phyloP scores from a whole-genome alignment of 1,139 yeast genomes.

The Kazachstania sp. region DNA sequence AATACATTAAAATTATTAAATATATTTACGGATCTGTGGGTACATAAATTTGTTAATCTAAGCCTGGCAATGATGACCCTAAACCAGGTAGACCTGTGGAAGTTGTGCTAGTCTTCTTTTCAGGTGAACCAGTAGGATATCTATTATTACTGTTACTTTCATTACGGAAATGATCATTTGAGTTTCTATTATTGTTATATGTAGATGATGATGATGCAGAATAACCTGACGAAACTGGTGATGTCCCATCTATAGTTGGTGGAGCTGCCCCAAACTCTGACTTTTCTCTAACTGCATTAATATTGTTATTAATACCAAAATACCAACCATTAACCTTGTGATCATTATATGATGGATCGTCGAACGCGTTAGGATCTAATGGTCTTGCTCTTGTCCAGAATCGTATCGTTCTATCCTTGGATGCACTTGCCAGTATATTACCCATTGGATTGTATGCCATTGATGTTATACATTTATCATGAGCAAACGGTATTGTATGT shows the following conservation, averaged over 20 bases:
- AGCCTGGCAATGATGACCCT: constrained; percentile 1
- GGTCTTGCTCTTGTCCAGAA: constrained; percentile 95
- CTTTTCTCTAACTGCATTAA: constrained; percentile 42
- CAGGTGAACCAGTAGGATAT: background rate
- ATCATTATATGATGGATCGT: constrained; percentile 71
- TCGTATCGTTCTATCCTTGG: constrained; percentile 88
- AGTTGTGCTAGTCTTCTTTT: background rate
- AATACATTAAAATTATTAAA: background rate
- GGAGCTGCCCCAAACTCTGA: constrained; percentile 31
- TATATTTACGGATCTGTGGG: background rate
- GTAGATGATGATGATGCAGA: background rate
- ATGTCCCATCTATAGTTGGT: constrained; percentile 13
- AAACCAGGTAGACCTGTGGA: constrained; percentile 2
- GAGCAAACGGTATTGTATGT: constrained; percentile 81
- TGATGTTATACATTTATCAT: constrained; percentile 85
- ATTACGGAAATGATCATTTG: background rate
- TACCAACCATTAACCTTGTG: constrained; percentile 69
- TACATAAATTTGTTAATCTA: background rate
- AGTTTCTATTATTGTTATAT: background rate
- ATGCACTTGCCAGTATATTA: constrained; percentile 82
- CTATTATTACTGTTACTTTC: background rate
- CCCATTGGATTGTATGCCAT: constrained; percentile 92
- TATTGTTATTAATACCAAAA: constrained; percentile 57
- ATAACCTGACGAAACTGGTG: background rate
- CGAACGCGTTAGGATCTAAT: constrained; percentile 73